Evolutionary conservation across 2,329 filamentous ascomycete genomes (phyloP).

Genomic region (Aspergillus pseudoviridinutans): DNA sequence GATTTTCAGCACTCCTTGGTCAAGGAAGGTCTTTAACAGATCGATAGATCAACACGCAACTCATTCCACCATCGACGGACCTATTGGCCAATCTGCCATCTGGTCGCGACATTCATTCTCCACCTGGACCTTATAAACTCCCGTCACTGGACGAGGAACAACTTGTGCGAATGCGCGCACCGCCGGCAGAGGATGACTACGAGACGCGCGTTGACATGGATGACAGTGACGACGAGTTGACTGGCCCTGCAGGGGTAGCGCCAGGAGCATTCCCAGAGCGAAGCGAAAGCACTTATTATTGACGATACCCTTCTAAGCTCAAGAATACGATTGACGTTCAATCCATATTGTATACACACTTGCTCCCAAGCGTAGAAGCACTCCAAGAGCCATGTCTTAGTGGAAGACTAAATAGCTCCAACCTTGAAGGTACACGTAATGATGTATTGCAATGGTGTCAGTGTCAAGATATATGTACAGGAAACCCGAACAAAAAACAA

Average conservation of each 20-base stretch:
- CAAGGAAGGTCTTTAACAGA: slow-evolving; percentile 2
- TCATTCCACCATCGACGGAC: slow-evolving; percentile 66
- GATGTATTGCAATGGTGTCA: neutral
- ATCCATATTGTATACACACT: neutral
- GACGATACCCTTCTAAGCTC: slow-evolving; percentile 6
- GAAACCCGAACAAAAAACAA: neutral
- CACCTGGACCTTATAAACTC: slow-evolving; percentile 62
- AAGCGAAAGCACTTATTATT: slow-evolving; percentile 35
- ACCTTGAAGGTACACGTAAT: neutral
- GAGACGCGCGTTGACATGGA: slow-evolving; percentile 39
- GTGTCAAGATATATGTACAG: neutral
- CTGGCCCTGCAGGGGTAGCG: slow-evolving; percentile 15
- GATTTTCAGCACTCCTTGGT: neutral
- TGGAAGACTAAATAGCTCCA: neutral
- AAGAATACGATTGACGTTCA: neutral
- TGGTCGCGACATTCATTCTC: slow-evolving; percentile 75
- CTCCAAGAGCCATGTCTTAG: neutral
- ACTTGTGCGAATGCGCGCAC: slow-evolving; percentile 57
- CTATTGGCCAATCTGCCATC: slow-evolving; percentile 78
- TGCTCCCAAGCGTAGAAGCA: neutral
- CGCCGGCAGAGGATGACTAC: slow-evolving; percentile 49
- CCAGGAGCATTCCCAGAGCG: slow-evolving; percentile 35
- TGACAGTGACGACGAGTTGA: slow-evolving; percentile 40
- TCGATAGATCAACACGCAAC: slow-evolving; percentile 70
- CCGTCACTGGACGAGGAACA: slow-evolving; percentile 62